Evolutionary conservation across 208 protist genomes (phyloP).

Genomic region (Trypanosoma cruzi): DNA sequence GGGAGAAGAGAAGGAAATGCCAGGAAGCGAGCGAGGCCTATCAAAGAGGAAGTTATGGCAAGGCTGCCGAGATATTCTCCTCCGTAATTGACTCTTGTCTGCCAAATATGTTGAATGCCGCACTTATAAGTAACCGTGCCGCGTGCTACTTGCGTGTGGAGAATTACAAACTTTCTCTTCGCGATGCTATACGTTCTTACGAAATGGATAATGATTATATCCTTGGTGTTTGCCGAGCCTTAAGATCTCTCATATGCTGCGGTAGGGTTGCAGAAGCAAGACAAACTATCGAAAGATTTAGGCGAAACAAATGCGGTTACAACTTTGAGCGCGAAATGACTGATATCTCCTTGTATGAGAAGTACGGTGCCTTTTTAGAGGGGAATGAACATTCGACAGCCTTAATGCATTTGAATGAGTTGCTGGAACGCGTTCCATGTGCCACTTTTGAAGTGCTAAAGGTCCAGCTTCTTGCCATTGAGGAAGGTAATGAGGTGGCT

Average conservation of each 20-base stretch:
- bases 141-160: conserved; percentile 56
- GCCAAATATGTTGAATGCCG: conserved; percentile 28
- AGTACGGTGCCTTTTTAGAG: conserved; percentile 41
- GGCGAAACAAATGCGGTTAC: conserved; percentile 29
- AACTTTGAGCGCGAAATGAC: conserved; percentile 33
- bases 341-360: conserved; percentile 42
- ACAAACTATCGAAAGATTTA: conserved; percentile 31
- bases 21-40: conserved; percentile 21
- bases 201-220: conserved; percentile 42
- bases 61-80: conserved; percentile 24
- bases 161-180: conserved; percentile 42
- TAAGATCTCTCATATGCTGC: conserved; percentile 39
- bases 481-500: conserved; percentile 36
- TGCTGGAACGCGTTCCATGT: conserved; percentile 47
- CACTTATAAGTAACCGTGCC: conserved; percentile 56
- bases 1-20: conserved; percentile 7
- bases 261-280: conserved; percentile 35
- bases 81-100: conserved; percentile 30
- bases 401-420: conserved; percentile 39
- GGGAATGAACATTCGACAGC: conserved; percentile 48
- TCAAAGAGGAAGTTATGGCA: conserved; percentile 16
- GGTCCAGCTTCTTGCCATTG: conserved; percentile 48
- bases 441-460: conserved; percentile 53
- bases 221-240: conserved; percentile 39
- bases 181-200: conserved; percentile 41